Base-by-base conservation (phyloP, 2,329 filamentous ascomycete species). In the Periconia sp. region DNA sequence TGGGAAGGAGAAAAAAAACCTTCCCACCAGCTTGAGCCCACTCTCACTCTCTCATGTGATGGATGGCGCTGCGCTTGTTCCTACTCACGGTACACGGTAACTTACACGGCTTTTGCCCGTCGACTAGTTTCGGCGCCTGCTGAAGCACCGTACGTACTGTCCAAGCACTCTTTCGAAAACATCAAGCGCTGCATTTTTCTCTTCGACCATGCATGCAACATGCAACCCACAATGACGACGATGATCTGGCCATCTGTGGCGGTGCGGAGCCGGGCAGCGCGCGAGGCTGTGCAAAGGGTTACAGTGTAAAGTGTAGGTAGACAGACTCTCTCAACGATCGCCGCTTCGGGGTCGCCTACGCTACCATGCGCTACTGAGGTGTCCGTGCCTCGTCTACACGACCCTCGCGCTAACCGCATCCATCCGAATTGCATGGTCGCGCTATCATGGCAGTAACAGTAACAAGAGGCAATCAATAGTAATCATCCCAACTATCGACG, bases 111-210 rank as follows among this genome's bases (percentile, higher is more conserved):
- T 53, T 60, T 35, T 59, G 60, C 57, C 62, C 45, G 62, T 61
- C 62, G 62, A 69, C 67, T 69, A 68, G 65, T 61, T 64, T 52
- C 52, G 63, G 70, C 70, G 70, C 69, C 54, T 73, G 63, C 69
- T 72, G 69, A 68, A 66, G 64, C 67, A 67, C 41, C 11, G 33
- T 11, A 13, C 11, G 35, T 44, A 50, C 52, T 41, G 7, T 13
- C n/a, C n/a, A n/a, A n/a, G n/a, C n/a, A n/a, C n/a, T n/a, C n/a
- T n/a, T n/a, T n/a, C n/a, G n/a, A n/a, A n/a, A n/a, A n/a, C n/a
- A n/a, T n/a, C n/a, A n/a, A n/a, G n/a, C n/a, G n/a, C n/a, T n/a
- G n/a, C n/a, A n/a, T n/a, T n/a, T n/a, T n/a, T n/a, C n/a, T n/a
- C n/a, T n/a, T n/a, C n/a, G n/a, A n/a, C n/a, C n/a, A n/a, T 27